These are phyloP conservation scores for Vitis amurensis DNA, from an alignment of 164 flowering plant genomes.

Conservation along the genomic window DNA sequence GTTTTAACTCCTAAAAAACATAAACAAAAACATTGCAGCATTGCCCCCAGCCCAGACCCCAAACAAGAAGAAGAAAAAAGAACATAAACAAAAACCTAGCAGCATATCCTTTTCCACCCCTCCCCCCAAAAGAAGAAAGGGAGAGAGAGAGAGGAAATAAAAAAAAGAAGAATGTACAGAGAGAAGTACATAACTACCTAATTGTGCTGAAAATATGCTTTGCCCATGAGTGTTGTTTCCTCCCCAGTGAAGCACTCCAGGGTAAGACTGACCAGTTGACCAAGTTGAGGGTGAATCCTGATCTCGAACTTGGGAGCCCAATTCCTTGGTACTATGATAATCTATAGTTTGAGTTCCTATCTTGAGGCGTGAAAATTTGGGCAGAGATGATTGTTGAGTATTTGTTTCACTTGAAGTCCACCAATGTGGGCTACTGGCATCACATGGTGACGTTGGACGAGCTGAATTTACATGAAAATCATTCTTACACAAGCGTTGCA, in stretches of 20 bases:
- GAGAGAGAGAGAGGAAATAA: background rate
- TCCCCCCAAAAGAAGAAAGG: too few relatives aligned
- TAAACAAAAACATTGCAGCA: too few relatives aligned
- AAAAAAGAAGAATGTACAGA: background rate
- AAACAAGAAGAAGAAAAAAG: too few relatives aligned
- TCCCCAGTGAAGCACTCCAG: conserved; percentile 17
- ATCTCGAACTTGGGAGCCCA: conserved; percentile 24
- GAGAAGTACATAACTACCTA: conserved; percentile 9
- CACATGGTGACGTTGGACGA: conserved; percentile 1
- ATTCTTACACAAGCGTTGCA: conserved; percentile 12
- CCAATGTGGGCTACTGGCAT: conserved; percentile 6
- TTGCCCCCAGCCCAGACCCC: too few relatives aligned
- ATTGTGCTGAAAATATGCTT: conserved; percentile 11
- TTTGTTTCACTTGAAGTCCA: conserved; percentile 15
- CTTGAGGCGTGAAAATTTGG: conserved; percentile 21
- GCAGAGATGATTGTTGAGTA: conserved; percentile 14
- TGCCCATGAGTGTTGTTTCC: conserved; percentile 11
- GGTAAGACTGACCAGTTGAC: conserved; percentile 35
- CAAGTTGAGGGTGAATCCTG: conserved; percentile 34
- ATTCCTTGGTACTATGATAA: conserved; percentile 8
- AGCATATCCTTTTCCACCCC: too few relatives aligned
- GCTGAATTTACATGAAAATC: conserved; percentile 10
- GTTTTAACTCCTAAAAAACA: too few relatives aligned
- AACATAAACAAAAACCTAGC: too few relatives aligned
- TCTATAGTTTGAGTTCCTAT: conserved; percentile 18